A percentile compares a stretch with the other conserved stretches of the same genome.
Evolutionary conservation across 208 protist genomes (phyloP).

Genomic region (Trypanosoma congolense): DNA sequence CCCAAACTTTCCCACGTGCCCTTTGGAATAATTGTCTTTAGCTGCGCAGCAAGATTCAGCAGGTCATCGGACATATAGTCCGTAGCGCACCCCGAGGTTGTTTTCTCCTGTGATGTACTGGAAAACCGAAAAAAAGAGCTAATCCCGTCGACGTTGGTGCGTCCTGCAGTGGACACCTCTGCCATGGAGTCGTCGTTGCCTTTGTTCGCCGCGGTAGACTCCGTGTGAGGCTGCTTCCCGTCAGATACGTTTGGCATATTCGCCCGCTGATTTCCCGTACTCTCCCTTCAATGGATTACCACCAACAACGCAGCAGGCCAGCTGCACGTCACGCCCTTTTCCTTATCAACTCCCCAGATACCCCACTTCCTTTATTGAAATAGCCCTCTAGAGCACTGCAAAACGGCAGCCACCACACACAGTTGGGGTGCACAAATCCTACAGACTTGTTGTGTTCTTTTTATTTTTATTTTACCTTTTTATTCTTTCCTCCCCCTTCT

Average conservation of each 20-base stretch:
- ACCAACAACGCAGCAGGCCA: too few species aligned
- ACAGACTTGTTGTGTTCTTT: neutral
- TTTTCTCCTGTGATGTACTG: neutral
- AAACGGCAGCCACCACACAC: neutral
- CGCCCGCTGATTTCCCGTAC: neutral
- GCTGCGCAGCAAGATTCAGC: constrained; percentile 39
- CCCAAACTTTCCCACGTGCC: constrained; percentile 74
- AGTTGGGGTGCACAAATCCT: neutral
- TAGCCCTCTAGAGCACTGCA: too few species aligned
- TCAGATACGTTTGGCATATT: neutral
- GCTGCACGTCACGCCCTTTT: too few species aligned
- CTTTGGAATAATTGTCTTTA: constrained; percentile 59
- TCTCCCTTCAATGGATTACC: neutral
- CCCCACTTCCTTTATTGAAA: too few species aligned
- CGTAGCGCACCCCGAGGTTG: constrained; percentile 7
- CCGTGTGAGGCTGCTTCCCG: neutral
- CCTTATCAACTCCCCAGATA: too few species aligned
- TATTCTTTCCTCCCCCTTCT: neutral
- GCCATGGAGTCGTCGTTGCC: neutral
- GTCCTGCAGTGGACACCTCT: neutral
- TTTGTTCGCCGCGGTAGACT: neutral
- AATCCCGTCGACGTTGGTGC: neutral
- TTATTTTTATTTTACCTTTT: constrained; percentile 1
- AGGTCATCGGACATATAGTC: constrained; percentile 57
- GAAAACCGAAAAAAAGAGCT: neutral